Evolutionary conservation across 495 filamentous ascomycete species (phyloP).

Genomic region (Aspergillus cristatus): DNA sequence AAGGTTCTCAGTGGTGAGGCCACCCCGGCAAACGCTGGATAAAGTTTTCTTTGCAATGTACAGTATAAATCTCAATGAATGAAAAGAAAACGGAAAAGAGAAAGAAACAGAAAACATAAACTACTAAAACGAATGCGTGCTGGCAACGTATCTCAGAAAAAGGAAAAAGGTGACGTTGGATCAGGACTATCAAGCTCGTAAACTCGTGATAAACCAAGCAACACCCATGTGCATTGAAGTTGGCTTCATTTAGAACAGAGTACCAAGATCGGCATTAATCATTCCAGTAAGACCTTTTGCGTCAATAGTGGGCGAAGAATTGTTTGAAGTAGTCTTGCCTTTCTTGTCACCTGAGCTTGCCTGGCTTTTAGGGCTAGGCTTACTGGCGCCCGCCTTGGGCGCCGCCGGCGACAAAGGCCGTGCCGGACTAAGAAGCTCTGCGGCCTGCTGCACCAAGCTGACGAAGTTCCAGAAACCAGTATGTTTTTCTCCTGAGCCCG

Average conservation of each 20-base stretch:
- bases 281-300: conserved; percentile 4
- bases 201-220: too few species aligned
- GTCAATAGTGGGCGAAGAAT: conserved; percentile 1
- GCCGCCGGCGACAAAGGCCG: not conserved
- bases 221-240: not conserved
- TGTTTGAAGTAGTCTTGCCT: not conserved
- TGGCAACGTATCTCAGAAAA: too few species aligned
- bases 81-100: not conserved
- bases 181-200: too few species aligned
- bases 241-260: conserved; percentile 17
- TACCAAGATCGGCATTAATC: conserved; percentile 25
- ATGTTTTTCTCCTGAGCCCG: conserved; percentile 3
- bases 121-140: too few species aligned
- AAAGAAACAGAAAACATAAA: not conserved
- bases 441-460: conserved; percentile 19
- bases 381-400: not conserved
- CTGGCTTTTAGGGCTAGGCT: not conserved
- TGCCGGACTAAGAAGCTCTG: conserved; percentile 17
- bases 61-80: too few species aligned
- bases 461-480: conserved; percentile 28
- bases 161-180: too few species aligned
- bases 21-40: conserved; percentile 16
- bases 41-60: not conserved
- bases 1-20: conserved; percentile 37
- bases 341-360: not conserved